phyloP scores from a whole-genome alignment of 2,329 filamentous ascomycete genomes.

The Alternaria ventricosa region DNA sequence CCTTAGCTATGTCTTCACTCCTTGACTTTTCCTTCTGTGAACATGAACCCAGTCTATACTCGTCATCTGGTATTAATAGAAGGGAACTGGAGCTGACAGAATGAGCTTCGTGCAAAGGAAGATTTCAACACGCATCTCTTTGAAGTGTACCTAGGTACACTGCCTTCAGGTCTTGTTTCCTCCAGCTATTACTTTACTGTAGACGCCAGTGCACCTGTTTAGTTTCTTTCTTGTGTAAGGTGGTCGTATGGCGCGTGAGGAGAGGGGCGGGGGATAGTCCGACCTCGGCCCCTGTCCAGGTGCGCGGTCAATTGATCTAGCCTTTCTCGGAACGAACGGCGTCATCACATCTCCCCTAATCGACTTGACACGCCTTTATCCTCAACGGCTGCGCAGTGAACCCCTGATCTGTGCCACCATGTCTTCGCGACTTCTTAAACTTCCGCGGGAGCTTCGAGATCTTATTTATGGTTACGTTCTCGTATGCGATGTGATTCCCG shows the following conservation, averaged over 20 bases:
- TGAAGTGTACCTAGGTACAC: background rate
- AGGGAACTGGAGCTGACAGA: background rate
- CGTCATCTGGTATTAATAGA: background rate
- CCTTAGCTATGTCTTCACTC: background rate
- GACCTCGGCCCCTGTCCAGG: background rate
- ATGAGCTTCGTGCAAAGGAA: background rate
- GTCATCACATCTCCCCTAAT: background rate
- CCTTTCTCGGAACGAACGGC: background rate
- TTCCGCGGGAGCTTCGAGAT: constrained; percentile 31
- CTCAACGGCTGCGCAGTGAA: background rate
- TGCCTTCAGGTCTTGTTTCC: background rate
- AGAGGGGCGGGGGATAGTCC: background rate
- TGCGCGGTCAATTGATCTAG: background rate
- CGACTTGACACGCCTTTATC: background rate
- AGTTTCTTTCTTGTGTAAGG: background rate
- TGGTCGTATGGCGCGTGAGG: background rate
- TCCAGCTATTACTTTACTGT: background rate
- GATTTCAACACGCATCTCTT: background rate
- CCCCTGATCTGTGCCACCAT: background rate
- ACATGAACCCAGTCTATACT: background rate
- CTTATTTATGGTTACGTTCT: constrained; percentile 28
- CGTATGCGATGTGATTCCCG: constrained; percentile 19
- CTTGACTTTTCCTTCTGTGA: background rate
- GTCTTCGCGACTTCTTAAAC: constrained; percentile 15
- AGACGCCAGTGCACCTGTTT: background rate